Evolutionary conservation across 495 filamentous ascomycete genomes (phyloP).

Genomic region (Penicilliopsis zonata): DNA sequence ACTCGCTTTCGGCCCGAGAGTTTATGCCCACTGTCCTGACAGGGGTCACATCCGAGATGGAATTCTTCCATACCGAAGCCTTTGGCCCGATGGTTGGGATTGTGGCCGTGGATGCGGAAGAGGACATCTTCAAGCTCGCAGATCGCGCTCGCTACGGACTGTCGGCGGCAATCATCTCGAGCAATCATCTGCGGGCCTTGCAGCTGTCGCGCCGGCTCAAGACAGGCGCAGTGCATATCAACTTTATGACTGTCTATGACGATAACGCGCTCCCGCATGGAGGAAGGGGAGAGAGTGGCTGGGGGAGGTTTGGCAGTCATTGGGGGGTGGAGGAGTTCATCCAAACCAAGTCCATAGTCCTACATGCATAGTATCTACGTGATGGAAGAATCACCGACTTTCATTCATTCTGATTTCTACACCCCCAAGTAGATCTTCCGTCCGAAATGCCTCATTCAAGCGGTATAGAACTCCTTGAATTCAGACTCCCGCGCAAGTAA

Average conservation of each 20-base stretch:
- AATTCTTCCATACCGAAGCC: conserved; percentile 59
- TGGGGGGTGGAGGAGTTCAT: conserved; percentile 4
- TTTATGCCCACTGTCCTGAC: conserved; percentile 50
- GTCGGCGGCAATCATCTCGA: conserved; percentile 15
- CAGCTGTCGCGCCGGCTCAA: conserved; percentile 14
- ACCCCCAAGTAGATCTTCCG: too few species aligned
- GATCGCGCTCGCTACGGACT: conserved; percentile 21
- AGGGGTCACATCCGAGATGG: conserved; percentile 52
- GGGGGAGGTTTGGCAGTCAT: conserved; percentile 41
- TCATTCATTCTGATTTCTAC: too few species aligned
- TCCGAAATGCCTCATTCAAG: too few species aligned
- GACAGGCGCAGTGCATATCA: conserved; percentile 58
- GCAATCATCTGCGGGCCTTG: conserved; percentile 7
- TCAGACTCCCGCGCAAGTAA: too few species aligned
- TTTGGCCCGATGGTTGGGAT: conserved; percentile 54
- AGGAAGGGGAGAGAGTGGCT: conserved; percentile 62
- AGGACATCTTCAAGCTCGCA: conserved; percentile 12
- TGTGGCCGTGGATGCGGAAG: conserved; percentile 11
- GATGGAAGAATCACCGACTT: too few species aligned
- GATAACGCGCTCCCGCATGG: conserved; percentile 62
- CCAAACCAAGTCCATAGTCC: not conserved
- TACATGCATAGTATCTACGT: too few species aligned
- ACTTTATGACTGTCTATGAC: conserved; percentile 69
- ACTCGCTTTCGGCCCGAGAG: conserved; percentile 11
- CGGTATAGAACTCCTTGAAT: too few species aligned